phyloP scores from a whole-genome alignment of 192 early-diverging fungal species.

The Mortierella alpina region DNA sequence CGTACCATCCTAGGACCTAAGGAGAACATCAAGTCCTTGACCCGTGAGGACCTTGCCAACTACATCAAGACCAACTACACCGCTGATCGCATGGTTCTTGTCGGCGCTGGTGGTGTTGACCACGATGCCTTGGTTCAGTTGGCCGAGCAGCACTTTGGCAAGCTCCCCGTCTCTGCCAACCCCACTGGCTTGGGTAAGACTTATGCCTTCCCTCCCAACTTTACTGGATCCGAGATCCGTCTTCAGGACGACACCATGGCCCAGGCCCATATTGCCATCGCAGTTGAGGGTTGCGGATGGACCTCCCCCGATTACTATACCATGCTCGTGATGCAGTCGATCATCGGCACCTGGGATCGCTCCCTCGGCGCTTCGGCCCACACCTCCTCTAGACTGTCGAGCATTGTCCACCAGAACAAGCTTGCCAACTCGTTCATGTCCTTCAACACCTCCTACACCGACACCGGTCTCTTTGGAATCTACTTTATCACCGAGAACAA shows the following conservation, averaged over 20 bases:
- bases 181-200: constrained; percentile 54
- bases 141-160: constrained; percentile 93
- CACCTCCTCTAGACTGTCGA: constrained; percentile 87
- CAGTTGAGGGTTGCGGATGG: constrained; percentile 97
- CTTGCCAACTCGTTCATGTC: constrained; percentile 99
- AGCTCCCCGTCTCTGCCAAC: constrained; percentile 66
- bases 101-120: constrained; percentile 91
- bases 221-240: constrained; percentile 91
- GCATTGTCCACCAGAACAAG: constrained; percentile 81
- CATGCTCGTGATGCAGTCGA: constrained; percentile 93
- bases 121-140: constrained; percentile 94
- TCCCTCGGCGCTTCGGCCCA: constrained; percentile 90
- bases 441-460: constrained; percentile 99
- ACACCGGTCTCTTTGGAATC: constrained; percentile 97
- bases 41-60: constrained; percentile 84
- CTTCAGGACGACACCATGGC: constrained; percentile 89
- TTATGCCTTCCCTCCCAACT: constrained; percentile 70
- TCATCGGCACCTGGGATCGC: constrained; percentile 98
- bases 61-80: constrained; percentile 97
- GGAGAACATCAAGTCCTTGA: constrained; percentile 93
- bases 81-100: constrained; percentile 96
- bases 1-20: constrained; percentile 94
- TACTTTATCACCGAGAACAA: constrained; percentile 91
- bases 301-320: constrained; percentile 96
- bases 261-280: constrained; percentile 95